These are phyloP conservation scores for Drechslerella coelobrocha DNA, from an alignment of 2,329 filamentous ascomycete genomes.

Conservation along the genomic window DNA sequence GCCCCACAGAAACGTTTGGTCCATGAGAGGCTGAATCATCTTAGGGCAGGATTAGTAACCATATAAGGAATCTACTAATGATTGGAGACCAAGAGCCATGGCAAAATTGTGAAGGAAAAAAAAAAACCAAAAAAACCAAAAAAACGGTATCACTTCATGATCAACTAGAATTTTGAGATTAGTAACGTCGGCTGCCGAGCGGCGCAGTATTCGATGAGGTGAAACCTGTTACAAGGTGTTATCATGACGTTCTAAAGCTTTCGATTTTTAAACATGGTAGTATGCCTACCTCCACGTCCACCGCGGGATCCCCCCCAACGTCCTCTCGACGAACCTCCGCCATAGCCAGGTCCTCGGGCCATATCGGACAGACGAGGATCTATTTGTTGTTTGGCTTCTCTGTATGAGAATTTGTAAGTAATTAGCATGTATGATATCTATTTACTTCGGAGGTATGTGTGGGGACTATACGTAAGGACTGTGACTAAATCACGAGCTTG, in stretches of 20 bases:
- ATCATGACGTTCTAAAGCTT: background rate
- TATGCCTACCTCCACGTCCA: slow-evolving; percentile 61
- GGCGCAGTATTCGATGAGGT: slow-evolving; percentile 55
- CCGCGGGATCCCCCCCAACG: slow-evolving; percentile 72
- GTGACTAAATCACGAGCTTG: slow-evolving; percentile 95
- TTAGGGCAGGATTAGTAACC: background rate
- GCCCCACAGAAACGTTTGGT: background rate
- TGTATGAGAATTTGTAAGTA: slow-evolving; percentile 55
- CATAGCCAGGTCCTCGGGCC: slow-evolving; percentile 87
- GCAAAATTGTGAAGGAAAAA: background rate
- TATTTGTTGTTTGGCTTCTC: slow-evolving; percentile 97
- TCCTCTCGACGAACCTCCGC: slow-evolving; percentile 73
- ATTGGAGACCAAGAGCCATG: background rate
- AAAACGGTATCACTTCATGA: slow-evolving; percentile 45
- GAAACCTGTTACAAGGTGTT: slow-evolving; percentile 48
- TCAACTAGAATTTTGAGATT: slow-evolving; percentile 52
- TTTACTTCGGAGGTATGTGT: background rate
- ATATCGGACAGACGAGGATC: slow-evolving; percentile 96
- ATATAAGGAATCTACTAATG: slow-evolving; percentile 4
- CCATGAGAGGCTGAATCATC: background rate
- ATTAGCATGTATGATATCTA: background rate
- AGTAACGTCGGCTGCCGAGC: slow-evolving; percentile 55
- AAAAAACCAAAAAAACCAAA: background rate
- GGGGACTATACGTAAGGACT: slow-evolving; percentile 66
- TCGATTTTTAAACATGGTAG: background rate